Evolutionary conservation across 371 early-diverging fungal species (phyloP).

Genomic region (Nematocida displodere): DNA sequence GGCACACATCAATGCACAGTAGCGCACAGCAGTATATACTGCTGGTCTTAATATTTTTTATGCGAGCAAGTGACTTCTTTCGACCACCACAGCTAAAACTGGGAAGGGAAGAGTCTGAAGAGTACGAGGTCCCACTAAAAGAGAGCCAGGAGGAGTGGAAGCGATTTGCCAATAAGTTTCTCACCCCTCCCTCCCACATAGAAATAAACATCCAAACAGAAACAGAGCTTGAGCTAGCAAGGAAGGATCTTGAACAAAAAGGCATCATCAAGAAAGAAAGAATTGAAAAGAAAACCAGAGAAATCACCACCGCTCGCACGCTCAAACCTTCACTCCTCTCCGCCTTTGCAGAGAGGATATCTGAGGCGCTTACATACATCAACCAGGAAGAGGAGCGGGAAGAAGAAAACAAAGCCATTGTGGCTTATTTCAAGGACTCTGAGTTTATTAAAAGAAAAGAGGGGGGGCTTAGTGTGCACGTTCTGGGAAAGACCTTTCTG

Average conservation of each 20-base stretch:
- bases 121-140: background rate
- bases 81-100: background rate
- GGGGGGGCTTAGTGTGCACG: conserved; percentile 7
- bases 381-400: conserved; percentile 35
- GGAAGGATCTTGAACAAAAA: conserved; percentile 30
- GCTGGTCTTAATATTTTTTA: conserved; percentile 44
- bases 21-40: too few relatives aligned
- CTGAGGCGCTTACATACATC: conserved; percentile 32
- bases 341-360: conserved; percentile 18
- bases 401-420: conserved; percentile 23
- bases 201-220: conserved; percentile 48
- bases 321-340: conserved; percentile 6
- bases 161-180: conserved; percentile 12
- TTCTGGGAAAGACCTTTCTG: conserved; percentile 20
- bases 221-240: conserved; percentile 38
- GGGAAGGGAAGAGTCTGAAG: conserved; percentile 7
- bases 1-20: background rate
- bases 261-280: conserved; percentile 40
- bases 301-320: background rate
- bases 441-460: conserved; percentile 38
- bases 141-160: conserved; percentile 19
- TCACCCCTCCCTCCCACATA: conserved; percentile 14
- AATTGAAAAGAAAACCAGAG: conserved; percentile 35
- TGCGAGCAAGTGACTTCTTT: conserved; percentile 41
- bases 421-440: conserved; percentile 26